Evolutionary conservation across 805 yeast genomes (phyloP).

Genomic region (Saturnispora hagleri): DNA sequence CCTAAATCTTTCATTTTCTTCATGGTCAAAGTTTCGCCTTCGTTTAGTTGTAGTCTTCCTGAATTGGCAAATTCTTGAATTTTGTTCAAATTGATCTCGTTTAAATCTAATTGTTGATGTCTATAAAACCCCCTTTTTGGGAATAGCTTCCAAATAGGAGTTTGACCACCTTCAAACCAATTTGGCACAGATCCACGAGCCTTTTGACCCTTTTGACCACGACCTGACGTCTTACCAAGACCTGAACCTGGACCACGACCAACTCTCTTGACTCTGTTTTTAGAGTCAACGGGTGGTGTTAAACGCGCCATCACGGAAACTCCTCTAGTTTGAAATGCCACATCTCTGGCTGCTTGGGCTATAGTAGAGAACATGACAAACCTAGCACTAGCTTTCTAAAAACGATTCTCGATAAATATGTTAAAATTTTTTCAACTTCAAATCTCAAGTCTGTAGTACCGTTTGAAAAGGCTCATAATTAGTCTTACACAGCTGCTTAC

Average conservation of each 20-base stretch:
- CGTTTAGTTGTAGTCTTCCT: conserved; percentile 51
- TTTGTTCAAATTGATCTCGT: conserved; percentile 55
- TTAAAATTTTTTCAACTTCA: not conserved
- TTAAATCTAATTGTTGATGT: conserved; percentile 42
- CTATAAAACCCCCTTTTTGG: conserved; percentile 86
- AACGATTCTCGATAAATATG: not conserved
- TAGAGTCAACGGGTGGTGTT: conserved; percentile 54
- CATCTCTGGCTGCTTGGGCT: not conserved
- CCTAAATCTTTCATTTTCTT: conserved; percentile 69
- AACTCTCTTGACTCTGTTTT: conserved; percentile 54
- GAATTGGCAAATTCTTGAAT: conserved; percentile 62
- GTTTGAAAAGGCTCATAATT: too few species aligned
- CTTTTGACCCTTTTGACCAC: conserved; percentile 98
- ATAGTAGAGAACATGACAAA: not conserved
- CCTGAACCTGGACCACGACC: conserved; percentile 97
- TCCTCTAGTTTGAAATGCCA: conserved; percentile 14
- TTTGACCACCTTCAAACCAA: conserved; percentile 99
- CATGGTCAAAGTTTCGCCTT: conserved; percentile 64
- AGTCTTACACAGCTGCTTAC: too few species aligned
- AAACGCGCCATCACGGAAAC: conserved; percentile 44
- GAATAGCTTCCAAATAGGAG: conserved; percentile 75
- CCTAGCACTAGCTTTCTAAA: not conserved
- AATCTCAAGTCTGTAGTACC: not conserved
- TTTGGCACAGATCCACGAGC: conserved; percentile 85
- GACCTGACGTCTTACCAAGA: conserved; percentile 87